Conservation (phyloP, 306 rosid species). For the Prosopis cineraria region DNA sequence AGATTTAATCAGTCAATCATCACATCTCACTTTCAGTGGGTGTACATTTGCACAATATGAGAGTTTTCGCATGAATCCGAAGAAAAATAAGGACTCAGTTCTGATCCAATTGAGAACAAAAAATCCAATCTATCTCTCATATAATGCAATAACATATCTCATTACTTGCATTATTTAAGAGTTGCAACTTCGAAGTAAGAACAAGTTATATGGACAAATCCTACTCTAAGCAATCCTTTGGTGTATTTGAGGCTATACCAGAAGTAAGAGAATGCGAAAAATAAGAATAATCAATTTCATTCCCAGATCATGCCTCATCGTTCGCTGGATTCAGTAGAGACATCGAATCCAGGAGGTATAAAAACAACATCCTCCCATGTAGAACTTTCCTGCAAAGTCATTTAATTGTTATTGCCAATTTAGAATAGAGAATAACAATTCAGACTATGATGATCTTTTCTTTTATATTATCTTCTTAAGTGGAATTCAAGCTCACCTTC, state of each 20-base stretch:
- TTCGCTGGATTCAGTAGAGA: constrained; percentile 60
- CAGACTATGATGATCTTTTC: not conserved
- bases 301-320: constrained; percentile 28
- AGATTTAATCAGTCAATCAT: constrained; percentile 25
- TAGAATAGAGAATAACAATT: not conserved
- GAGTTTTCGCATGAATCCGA: constrained; percentile 3
- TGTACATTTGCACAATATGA: constrained; percentile 7
- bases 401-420: constrained; percentile 22
- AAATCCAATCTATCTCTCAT: constrained; percentile 21
- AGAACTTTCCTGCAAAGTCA: constrained; percentile 70
- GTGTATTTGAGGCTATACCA: constrained; percentile 26
- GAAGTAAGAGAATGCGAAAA: constrained; percentile 8
- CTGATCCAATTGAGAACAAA: constrained; percentile 19
- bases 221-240: constrained; percentile 27
- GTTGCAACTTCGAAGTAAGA: constrained; percentile 17
- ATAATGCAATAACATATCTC: constrained; percentile 15
- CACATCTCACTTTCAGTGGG: not conserved
- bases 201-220: constrained; percentile 29
- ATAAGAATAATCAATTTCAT: constrained; percentile 23
- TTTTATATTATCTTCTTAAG: constrained; percentile 3
- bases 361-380: constrained; percentile 81
- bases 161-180: not conserved
- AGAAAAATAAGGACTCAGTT: not conserved
- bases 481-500: constrained; percentile 62
- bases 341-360: constrained; percentile 91